A percentile compares a stretch with the other conserved stretches of the same genome.
Evolutionary conservation across 495 filamentous ascomycete genomes (phyloP).

Genomic region (Opeltia flavorubescens): DNA sequence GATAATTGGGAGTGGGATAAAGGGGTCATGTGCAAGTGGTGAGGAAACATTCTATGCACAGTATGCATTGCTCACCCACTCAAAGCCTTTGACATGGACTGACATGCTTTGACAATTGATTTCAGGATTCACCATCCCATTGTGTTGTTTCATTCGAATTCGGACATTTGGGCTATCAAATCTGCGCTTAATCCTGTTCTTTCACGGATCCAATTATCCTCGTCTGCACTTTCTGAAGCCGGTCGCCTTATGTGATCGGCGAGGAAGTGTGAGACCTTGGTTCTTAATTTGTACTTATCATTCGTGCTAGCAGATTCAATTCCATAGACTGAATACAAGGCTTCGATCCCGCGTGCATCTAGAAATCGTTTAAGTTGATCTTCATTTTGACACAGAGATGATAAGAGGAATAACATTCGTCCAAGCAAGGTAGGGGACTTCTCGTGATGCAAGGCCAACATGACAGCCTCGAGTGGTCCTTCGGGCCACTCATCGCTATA

Average conservation of each 20-base stretch:
- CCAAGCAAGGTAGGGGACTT: neutral
- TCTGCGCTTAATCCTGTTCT: neutral
- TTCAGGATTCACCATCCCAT: no score
- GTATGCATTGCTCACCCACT: no score
- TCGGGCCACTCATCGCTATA: constrained; percentile 15
- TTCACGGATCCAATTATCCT: neutral
- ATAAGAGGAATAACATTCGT: constrained; percentile 11
- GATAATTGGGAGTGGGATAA: neutral
- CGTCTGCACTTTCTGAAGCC: no score
- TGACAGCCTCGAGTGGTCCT: constrained; percentile 14
- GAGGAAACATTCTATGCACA: neutral
- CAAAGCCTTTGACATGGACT: no score
- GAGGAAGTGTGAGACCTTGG: constrained; percentile 34
- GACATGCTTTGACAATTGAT: no score
- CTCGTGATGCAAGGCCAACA: constrained; percentile 6
- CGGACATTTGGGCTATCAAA: neutral
- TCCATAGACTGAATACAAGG: constrained; percentile 30
- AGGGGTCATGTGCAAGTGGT: neutral
- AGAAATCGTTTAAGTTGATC: constrained; percentile 26
- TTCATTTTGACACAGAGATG: constrained; percentile 25
- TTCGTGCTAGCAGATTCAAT: constrained; percentile 14
- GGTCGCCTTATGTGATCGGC: constrained; percentile 44
- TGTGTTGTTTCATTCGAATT: no score
- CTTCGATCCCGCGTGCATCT: constrained; percentile 26
- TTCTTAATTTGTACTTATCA: constrained; percentile 27